Conservation (phyloP, 441 rosid genomes). For the Syzygium malaccense region DNA sequence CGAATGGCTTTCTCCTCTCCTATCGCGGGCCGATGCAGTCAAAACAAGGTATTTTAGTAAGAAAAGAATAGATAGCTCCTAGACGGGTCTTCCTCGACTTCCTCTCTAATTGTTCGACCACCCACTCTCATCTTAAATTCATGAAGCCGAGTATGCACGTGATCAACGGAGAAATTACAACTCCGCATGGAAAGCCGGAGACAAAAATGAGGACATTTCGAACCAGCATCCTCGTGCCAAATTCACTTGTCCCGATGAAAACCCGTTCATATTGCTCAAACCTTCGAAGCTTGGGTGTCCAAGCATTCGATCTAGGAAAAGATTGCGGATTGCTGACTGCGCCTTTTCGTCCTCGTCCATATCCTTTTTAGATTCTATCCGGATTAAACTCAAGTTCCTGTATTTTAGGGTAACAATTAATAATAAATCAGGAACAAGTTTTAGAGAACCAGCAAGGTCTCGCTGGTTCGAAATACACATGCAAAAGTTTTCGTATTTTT, state of each 20-base stretch:
- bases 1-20: background rate
- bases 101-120: background rate
- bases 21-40: accelerated
- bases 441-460: background rate
- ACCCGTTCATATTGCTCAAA: accelerated
- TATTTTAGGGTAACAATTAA: background rate
- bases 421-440: background rate
- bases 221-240: background rate
- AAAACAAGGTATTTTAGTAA: no score
- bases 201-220: background rate
- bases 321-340: background rate
- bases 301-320: background rate
- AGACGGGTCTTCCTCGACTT: background rate
- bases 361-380: background rate
- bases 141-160: accelerated
- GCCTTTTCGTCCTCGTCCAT: background rate
- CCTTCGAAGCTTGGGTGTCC: background rate
- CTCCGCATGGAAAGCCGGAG: background rate
- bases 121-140: background rate
- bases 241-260: background rate
- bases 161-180: background rate
- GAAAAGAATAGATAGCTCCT: no score
- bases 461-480: no score
- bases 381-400: background rate
- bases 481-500: background rate